Percentiles rank a stretch among this genome's conserved stretches.
phyloP scores from a whole-genome alignment of 192 early-diverging fungal species.

The Coemansia reversa region DNA sequence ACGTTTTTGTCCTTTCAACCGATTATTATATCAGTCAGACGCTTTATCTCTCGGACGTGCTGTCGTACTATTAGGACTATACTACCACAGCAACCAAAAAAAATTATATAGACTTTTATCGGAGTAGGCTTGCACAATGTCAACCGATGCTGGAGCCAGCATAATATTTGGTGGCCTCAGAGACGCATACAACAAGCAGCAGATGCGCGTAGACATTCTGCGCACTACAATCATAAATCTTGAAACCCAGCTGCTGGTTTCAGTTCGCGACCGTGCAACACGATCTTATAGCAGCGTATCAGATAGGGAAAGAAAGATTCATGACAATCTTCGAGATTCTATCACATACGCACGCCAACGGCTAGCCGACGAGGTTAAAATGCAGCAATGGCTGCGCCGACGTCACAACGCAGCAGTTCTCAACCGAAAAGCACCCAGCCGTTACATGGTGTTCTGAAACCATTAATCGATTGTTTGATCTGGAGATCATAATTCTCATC shows the following conservation, averaged over 20 bases:
- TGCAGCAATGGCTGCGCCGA: constrained; percentile 49
- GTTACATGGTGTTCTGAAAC: constrained; percentile 32
- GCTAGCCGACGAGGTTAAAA: constrained; percentile 47
- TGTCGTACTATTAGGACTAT: neutral
- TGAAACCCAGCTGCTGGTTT: constrained; percentile 36
- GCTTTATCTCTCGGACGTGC: neutral
- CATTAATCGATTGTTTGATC: neutral
- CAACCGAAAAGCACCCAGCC: constrained; percentile 27
- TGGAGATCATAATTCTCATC: neutral
- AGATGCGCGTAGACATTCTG: constrained; percentile 25
- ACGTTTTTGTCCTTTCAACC: neutral
- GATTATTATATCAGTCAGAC: neutral
- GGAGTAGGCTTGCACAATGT: constrained; percentile 22
- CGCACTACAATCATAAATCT: constrained; percentile 16
- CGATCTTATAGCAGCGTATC: constrained; percentile 36
- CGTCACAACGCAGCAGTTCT: constrained; percentile 49
- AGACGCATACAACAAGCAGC: constrained; percentile 42
- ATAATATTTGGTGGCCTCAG: constrained; percentile 47
- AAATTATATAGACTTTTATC: neutral
- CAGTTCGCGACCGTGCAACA: constrained; percentile 43
- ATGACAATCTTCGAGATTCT: constrained; percentile 30
- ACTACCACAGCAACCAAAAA: neutral
- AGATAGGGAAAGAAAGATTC: constrained; percentile 23
- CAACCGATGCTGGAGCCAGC: constrained; percentile 38
- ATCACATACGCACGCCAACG: constrained; percentile 35